Conservation (phyloP, 192 early-diverging fungal genomes). For the Backusella parvicylindrica region DNA sequence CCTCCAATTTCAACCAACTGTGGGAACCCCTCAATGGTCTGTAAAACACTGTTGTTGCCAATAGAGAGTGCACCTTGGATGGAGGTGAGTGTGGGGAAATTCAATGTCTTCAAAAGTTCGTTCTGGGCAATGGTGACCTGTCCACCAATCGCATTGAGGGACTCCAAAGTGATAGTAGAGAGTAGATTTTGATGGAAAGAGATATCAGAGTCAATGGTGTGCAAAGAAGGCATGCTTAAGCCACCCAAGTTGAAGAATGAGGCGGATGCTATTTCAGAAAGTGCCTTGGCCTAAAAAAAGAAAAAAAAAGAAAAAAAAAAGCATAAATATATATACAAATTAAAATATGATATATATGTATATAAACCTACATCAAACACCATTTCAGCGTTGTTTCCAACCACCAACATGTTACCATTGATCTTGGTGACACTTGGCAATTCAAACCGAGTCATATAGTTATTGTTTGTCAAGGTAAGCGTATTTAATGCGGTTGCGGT, state of each 20-base stretch:
- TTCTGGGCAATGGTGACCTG: conserved; percentile 59
- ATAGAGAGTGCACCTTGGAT: conserved; percentile 63
- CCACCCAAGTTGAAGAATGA: conserved; percentile 56
- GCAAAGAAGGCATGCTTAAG: conserved; percentile 39
- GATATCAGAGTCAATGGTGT: conserved; percentile 46
- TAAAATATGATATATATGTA: too few relatives aligned
- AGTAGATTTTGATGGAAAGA: conserved; percentile 61
- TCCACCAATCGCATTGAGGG: conserved; percentile 45
- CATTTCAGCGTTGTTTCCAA: not conserved
- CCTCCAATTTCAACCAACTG: conserved; percentile 53
- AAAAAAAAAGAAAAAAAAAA: too few relatives aligned
- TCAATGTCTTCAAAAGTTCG: conserved; percentile 45
- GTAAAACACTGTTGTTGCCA: conserved; percentile 63
- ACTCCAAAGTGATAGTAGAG: conserved; percentile 39
- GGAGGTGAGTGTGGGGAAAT: conserved; percentile 48
- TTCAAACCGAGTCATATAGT: conserved; percentile 28
- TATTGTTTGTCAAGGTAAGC: conserved; percentile 25
- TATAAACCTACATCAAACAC: not conserved
- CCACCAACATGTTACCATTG: not conserved
- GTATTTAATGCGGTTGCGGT: not conserved
- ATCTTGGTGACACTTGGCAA: conserved; percentile 13
- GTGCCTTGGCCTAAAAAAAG: conserved; percentile 28
- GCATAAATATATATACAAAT: too few relatives aligned
- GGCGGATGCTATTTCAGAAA: conserved; percentile 46
- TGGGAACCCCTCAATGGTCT: conserved; percentile 51